Percentiles rank a stretch among this genome's conserved stretches.
These are phyloP conservation scores for Amaranthus palmeri DNA, from an alignment of 148 eudicot species.

Conservation along the genomic window DNA sequence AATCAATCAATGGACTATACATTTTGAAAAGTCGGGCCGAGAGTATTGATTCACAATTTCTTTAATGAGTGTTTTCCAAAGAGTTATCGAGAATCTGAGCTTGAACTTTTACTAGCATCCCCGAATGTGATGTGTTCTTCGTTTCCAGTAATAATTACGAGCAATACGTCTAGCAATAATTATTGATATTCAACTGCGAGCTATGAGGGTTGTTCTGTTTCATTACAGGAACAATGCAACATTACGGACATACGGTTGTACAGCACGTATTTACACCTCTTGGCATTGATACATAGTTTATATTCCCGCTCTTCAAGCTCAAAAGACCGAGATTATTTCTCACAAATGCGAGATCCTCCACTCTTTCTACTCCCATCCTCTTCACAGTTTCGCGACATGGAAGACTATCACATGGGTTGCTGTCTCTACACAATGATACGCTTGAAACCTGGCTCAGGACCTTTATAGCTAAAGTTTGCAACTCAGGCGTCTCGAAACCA, in stretches of 20 bases:
- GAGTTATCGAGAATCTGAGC: neutral
- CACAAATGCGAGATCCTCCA: conserved; percentile 44
- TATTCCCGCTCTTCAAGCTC: conserved; percentile 28
- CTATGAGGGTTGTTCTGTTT: neutral
- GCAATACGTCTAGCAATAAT: neutral
- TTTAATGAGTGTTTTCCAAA: neutral
- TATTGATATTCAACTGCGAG: neutral
- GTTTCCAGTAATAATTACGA: no score
- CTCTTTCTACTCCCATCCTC: conserved; percentile 35
- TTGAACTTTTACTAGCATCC: neutral
- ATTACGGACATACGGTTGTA: conserved; percentile 17
- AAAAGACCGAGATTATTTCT: conserved; percentile 40
- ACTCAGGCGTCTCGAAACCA: conserved; percentile 41
- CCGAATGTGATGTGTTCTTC: neutral
- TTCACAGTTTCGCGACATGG: conserved; percentile 33
- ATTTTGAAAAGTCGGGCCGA: neutral
- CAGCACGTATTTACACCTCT: conserved; percentile 30
- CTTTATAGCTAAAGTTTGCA: conserved; percentile 44
- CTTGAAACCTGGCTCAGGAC: conserved; percentile 39
- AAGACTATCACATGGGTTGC: conserved; percentile 28
- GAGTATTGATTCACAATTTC: no score
- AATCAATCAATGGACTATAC: neutral
- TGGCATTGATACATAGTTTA: conserved; percentile 18
- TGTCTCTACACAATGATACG: conserved; percentile 32
- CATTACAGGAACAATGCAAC: neutral